phyloP scores from a whole-genome alignment of 2,329 filamentous ascomycete species.

The Talaromyces sp. region DNA sequence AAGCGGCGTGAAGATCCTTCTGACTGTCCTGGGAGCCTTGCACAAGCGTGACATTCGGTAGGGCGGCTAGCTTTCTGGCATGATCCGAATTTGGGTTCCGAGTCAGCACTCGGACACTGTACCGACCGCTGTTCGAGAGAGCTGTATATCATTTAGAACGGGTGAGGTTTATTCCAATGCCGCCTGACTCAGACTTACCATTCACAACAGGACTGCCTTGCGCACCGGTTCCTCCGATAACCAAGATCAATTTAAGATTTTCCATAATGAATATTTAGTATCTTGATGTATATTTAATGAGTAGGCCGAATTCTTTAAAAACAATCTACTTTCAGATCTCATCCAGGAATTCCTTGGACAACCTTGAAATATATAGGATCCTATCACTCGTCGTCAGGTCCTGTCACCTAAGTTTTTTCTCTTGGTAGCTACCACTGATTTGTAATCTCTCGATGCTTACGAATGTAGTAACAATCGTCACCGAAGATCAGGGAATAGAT shows the following conservation, averaged over 20 bases:
- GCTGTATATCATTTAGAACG: conserved; percentile 4
- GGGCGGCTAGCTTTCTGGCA: conserved; percentile 41
- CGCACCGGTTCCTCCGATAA: conserved; percentile 52
- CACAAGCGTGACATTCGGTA: conserved; percentile 48
- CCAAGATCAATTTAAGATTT: conserved; percentile 8
- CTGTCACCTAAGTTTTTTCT: neutral
- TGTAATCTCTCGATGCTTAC: neutral
- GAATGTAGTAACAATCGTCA: neutral
- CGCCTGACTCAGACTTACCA: conserved; percentile 25
- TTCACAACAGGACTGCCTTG: conserved; percentile 50
- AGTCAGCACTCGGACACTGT: conserved; percentile 49
- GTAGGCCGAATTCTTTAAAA: neutral
- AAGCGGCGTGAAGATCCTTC: conserved; percentile 41
- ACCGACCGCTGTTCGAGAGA: conserved; percentile 30
- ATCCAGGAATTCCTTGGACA: neutral
- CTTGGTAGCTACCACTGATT: neutral
- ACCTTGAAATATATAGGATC: neutral
- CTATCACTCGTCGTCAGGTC: neutral
- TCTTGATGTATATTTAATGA: conserved; percentile 17
- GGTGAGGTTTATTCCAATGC: neutral
- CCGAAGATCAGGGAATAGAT: neutral
- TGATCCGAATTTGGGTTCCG: conserved; percentile 43
- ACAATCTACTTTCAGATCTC: neutral
- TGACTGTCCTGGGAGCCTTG: conserved; percentile 49
- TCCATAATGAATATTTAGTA: neutral